Percentiles rank a stretch among this genome's conserved stretches.
phyloP scores from a whole-genome alignment of 352 stramenopile species.

The Ophiocytium majus region DNA sequence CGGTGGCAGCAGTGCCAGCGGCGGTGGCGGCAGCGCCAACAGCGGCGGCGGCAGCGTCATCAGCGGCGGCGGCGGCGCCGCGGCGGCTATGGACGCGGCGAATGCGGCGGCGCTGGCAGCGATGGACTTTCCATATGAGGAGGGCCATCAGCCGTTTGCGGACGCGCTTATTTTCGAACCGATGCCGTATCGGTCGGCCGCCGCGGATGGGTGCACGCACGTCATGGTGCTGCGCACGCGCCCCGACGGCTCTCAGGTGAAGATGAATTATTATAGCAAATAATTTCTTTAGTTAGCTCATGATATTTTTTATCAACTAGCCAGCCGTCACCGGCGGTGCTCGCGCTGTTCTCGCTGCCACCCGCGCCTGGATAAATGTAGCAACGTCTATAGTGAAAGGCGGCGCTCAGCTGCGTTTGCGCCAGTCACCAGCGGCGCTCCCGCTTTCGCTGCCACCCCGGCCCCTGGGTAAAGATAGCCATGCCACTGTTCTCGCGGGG shows the following conservation, averaged over 20 bases:
- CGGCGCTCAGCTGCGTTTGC: too few relatives aligned
- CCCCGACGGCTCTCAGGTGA: conserved; percentile 67
- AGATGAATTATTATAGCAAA: too few relatives aligned
- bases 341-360: too few relatives aligned
- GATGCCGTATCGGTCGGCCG: conserved; percentile 57
- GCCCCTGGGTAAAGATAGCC: too few relatives aligned
- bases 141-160: conserved; percentile 41
- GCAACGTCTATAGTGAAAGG: too few relatives aligned
- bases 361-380: too few relatives aligned
- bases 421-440: too few relatives aligned
- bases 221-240: conserved; percentile 69
- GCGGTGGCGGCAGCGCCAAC: conserved; percentile 8
- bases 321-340: too few relatives aligned
- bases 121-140: not conserved
- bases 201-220: conserved; percentile 64
- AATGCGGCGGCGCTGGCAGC: not conserved
- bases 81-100: conserved; percentile 1
- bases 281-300: too few relatives aligned
- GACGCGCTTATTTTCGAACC: conserved; percentile 54
- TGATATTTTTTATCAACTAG: too few relatives aligned
- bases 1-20: not conserved
- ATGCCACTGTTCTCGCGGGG: too few relatives aligned
- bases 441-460: too few relatives aligned
- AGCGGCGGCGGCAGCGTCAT: not conserved
- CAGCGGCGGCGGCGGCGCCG: conserved; percentile 19